phyloP scores from a whole-genome alignment of 441 rosid species.

The Adansonia grandidieri region DNA sequence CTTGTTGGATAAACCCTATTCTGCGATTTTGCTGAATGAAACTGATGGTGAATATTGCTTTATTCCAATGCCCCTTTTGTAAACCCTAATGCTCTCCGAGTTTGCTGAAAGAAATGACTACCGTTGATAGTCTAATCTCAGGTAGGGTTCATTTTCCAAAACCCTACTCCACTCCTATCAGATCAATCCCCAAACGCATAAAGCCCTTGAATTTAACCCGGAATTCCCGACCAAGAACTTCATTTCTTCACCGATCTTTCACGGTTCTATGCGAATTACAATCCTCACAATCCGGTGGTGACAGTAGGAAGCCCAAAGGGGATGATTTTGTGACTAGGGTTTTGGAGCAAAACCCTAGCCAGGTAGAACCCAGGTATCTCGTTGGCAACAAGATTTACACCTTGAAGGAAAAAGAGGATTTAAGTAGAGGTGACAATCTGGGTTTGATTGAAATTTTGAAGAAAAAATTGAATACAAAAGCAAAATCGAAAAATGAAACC shows the following conservation, averaged over 20 bases:
- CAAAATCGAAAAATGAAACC: constrained; percentile 35
- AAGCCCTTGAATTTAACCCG: constrained; percentile 34
- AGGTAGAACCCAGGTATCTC: constrained; percentile 71
- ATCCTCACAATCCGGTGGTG: constrained; percentile 47
- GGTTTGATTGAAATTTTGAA: constrained; percentile 50
- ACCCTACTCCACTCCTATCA: constrained; percentile 25
- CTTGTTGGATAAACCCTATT: constrained; percentile 22
- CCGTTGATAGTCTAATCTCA: constrained; percentile 52
- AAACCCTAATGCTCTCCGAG: constrained; percentile 19
- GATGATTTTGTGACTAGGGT: constrained; percentile 83
- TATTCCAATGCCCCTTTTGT: neutral
- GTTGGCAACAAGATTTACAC: constrained; percentile 64
- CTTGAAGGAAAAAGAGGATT: constrained; percentile 60
- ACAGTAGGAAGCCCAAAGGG: constrained; percentile 32
- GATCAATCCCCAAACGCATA: constrained; percentile 29
- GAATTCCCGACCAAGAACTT: constrained; percentile 41
- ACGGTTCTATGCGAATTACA: constrained; percentile 56
- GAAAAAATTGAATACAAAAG: constrained; percentile 51
- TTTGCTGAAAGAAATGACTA: constrained; percentile 45
- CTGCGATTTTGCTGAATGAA: neutral
- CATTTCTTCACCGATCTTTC: constrained; percentile 52
- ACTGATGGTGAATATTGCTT: neutral
- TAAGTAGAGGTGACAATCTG: constrained; percentile 44
- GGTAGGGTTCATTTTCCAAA: constrained; percentile 52
- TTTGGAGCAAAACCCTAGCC: constrained; percentile 89